Percentiles rank a stretch among this genome's conserved stretches.
phyloP scores from a whole-genome alignment of 495 filamentous ascomycete genomes.

The Hyaloscypha variabilis region DNA sequence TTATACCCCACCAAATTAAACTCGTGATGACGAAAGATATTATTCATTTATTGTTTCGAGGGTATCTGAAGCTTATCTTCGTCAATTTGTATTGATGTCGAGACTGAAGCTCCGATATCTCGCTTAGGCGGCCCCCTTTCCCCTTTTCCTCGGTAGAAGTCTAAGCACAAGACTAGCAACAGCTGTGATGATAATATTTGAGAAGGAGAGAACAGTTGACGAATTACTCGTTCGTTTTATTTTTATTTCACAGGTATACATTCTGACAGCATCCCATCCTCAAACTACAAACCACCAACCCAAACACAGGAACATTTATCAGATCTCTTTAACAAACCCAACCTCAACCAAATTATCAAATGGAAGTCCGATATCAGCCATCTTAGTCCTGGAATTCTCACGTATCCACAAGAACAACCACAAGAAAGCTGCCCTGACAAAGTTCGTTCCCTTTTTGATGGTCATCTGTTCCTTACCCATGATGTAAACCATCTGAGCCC shows the following conservation, averaged over 20 bases:
- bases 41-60: background rate
- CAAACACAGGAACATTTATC: background rate
- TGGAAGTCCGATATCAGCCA: constrained; percentile 60
- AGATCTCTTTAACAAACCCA: constrained; percentile 71
- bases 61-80: background rate
- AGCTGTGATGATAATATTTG: too few species aligned
- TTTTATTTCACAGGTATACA: background rate
- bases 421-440: constrained; percentile 50
- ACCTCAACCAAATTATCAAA: constrained; percentile 68
- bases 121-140: background rate
- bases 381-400: constrained; percentile 68
- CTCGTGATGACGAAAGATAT: background rate
- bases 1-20: background rate
- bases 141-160: background rate
- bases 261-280: background rate
- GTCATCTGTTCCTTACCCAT: constrained; percentile 74
- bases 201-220: background rate
- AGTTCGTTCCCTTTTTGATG: constrained; percentile 47
- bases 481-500: constrained; percentile 67
- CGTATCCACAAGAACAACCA: constrained; percentile 66
- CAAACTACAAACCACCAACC: background rate
- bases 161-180: too few species aligned
- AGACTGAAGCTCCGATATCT: background rate
- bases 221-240: background rate
- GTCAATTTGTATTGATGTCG: background rate